These are phyloP conservation scores for Epichloe amarillans DNA, from an alignment of 2,329 filamentous ascomycete species.

Conservation along the genomic window DNA sequence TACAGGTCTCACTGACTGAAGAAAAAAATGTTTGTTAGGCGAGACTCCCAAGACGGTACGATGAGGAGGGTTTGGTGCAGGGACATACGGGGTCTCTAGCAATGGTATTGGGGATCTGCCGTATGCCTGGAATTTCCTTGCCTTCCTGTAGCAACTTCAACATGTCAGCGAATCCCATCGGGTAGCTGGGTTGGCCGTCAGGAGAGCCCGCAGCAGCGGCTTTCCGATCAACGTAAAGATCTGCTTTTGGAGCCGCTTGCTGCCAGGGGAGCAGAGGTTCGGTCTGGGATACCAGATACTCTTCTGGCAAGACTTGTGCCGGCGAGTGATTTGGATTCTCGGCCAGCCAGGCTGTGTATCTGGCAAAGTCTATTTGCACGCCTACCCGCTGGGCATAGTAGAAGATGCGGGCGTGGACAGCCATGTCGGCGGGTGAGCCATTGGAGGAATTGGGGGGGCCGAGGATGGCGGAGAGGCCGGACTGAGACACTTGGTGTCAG, in stretches of 20 bases:
- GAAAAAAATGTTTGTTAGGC: not conserved
- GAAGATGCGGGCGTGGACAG: slow-evolving; percentile 52
- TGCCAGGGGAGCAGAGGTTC: slow-evolving; percentile 29
- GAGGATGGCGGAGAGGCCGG: slow-evolving; percentile 51
- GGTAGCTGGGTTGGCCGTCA: slow-evolving; percentile 54
- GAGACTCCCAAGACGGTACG: not conserved
- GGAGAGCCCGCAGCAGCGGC: slow-evolving; percentile 8
- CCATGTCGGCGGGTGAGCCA: slow-evolving; percentile 43
- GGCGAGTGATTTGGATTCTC: slow-evolving; percentile 18
- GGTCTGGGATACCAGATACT: slow-evolving; percentile 12
- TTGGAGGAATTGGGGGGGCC: slow-evolving; percentile 34
- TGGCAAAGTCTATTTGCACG: slow-evolving; percentile 47
- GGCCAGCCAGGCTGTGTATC: slow-evolving; percentile 53
- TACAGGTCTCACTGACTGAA: slow-evolving; percentile 33
- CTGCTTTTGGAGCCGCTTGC: slow-evolving; percentile 32
- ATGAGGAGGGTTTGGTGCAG: not conserved
- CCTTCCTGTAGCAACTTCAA: slow-evolving; percentile 74
- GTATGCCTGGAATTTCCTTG: slow-evolving; percentile 74
- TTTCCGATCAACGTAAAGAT: slow-evolving; percentile 31
- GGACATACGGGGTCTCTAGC: slow-evolving; percentile 52
- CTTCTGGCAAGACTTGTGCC: slow-evolving; percentile 24
- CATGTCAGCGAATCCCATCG: slow-evolving; percentile 72
- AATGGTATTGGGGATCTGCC: slow-evolving; percentile 71
- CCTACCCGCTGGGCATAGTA: slow-evolving; percentile 44
- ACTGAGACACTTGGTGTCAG: slow-evolving; percentile 18